Base-by-base conservation (phyloP, 2,329 filamentous ascomycete genomes). In the Chrysosphaeria jannelii region DNA sequence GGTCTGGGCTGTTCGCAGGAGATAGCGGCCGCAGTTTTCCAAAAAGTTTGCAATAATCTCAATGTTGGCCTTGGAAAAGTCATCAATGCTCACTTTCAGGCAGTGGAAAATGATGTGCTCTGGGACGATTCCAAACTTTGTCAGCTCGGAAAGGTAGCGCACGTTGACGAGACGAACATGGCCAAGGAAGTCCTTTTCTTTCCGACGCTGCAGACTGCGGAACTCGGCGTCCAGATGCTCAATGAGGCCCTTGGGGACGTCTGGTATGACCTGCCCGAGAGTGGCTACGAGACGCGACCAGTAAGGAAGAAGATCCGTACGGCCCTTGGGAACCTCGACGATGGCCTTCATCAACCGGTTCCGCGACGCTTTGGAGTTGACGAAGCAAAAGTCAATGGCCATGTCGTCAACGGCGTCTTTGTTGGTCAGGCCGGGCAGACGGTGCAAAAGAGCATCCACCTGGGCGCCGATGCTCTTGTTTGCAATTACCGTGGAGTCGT, bases 101-200 rank as follows among this genome's bases (percentile, higher is more conserved):
- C 85, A 97, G 39, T 97, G 85, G 39, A 97, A 97, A 25, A 97
- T 88, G 31, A 97, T 81, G 43, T 97, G 85, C 42, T 97, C 85
- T 1, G 88, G 85, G 6, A 97, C 85, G 15, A 91, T 76, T 15
- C 85, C 81, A 38, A 97, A 97, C 39, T 97, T 97, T 28, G 85
- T 97, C 38, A 97, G 48, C 44, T 97, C 85, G 6, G 85, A 79
- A 23, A 97, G 62, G 40, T 97, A 97, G n/a, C 88, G 74, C 31
- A 93, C 79, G 39, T 93, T 93, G 44, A 72, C 68, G 34, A 88
- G 67, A 20, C 85, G 70, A 23, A 91, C 78, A 43, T 90, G 81
- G 1, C 81, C 81, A 1, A 93, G 53, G 30, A 97, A 91, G 35
- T 97, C 88, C 40, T 97, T 97, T 28, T 88, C 79, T 41, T 97